Percentiles rank a stretch among this genome's conserved stretches.
These are phyloP conservation scores for Ramalina peruviana DNA, from an alignment of 495 filamentous ascomycete species.

Conservation along the genomic window DNA sequence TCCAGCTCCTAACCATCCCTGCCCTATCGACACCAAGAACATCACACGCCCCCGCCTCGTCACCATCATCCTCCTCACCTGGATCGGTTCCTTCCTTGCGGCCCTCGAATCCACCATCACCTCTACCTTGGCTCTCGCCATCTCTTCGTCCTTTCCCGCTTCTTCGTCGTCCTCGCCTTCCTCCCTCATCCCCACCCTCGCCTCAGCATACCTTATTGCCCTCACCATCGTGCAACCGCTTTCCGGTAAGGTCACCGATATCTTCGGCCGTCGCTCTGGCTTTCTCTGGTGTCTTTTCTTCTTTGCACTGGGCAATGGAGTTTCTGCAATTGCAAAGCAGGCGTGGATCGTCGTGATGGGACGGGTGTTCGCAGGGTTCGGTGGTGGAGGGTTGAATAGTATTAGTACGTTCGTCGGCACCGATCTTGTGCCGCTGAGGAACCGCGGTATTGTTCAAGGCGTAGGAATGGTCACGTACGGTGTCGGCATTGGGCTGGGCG, in stretches of 20 bases:
- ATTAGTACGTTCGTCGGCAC: slow-evolving; percentile 69
- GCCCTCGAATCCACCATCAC: slow-evolving; percentile 57
- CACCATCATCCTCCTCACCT: background rate
- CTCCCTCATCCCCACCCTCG: slow-evolving; percentile 70
- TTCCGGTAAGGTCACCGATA: slow-evolving; percentile 73
- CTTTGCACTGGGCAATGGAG: slow-evolving; percentile 66
- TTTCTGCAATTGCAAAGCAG: slow-evolving; percentile 61
- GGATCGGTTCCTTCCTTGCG: background rate
- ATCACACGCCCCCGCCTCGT: background rate
- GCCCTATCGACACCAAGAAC: background rate
- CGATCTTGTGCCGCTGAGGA: slow-evolving; percentile 70
- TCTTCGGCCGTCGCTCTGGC: slow-evolving; percentile 65
- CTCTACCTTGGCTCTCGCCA: slow-evolving; percentile 68
- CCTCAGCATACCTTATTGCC: slow-evolving; percentile 74
- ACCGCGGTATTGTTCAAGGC: slow-evolving; percentile 71
- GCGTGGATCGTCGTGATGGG: slow-evolving; percentile 60
- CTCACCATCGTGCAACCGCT: slow-evolving; percentile 77
- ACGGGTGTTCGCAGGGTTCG: slow-evolving; percentile 67
- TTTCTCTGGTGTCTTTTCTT: slow-evolving; percentile 64
- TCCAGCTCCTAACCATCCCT: no score
- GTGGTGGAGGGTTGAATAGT: slow-evolving; percentile 68
- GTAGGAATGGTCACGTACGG: slow-evolving; percentile 66
- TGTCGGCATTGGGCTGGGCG: slow-evolving; percentile 52
- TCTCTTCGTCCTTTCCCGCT: slow-evolving; percentile 56
- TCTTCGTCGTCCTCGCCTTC: slow-evolving; percentile 54